Evolutionary conservation across 345 rosid species (phyloP), one percentile per base, ranked within the genome.

Genomic region (Passiflora organensis): DNA sequence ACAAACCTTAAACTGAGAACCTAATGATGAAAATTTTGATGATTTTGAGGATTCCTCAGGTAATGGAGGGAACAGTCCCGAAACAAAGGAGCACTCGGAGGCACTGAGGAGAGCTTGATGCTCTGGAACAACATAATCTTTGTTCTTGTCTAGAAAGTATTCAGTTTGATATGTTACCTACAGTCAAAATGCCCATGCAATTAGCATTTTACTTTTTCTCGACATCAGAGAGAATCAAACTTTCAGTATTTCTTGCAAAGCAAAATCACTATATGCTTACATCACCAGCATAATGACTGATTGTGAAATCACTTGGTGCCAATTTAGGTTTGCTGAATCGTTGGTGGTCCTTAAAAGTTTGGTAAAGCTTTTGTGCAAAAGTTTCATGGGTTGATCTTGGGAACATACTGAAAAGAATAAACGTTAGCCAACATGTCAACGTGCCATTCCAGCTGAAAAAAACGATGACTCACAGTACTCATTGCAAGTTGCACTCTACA

Each of bases 311-410:
- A 37, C 82, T 87, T 24, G 83, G 97, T 37, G 99, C 79, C 65
- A 94, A 73, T 73, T 94, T 94, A 46, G 99, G 99, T 78, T 94
- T 94, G 81, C 79, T 71, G 67, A 94, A 87, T 54, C 96, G 94
- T 72, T 85, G 80, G 69, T 94, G 85, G 59, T 82, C 85, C 77
- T 94, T 89, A 73, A 83, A 94, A 39, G 97, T 94, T 79, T 89
- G 96, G 64, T 94, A 89, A 34, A 94, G 82, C 81, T 94, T 94
- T 74, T 85, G 88, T 32, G 97, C 97, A 74, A 94, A 89, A 49
- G 99, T 89, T 55, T 94, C 99, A 56, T 89, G 83, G 22, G 99
- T 94, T 62, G 97, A 94, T 80, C 97, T 87, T n/a, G 97, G 99
- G 66, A 94, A 94, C 99, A 94, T 94, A 55, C 99, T 94, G 66